These are phyloP conservation scores for Cucumis cinereus DNA, from an alignment of 306 rosid genomes.

Conservation along the genomic window DNA sequence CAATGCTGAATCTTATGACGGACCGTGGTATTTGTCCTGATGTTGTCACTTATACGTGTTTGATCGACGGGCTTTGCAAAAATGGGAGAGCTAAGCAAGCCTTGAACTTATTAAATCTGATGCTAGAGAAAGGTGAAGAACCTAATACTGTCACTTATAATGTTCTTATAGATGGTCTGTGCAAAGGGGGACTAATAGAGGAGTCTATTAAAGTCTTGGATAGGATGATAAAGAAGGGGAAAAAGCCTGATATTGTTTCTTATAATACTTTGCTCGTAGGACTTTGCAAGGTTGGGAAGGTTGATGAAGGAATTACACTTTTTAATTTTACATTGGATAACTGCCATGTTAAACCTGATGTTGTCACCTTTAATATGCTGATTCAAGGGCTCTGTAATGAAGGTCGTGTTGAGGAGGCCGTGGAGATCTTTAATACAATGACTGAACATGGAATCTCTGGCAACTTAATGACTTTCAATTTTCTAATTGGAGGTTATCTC, in stretches of 20 bases:
- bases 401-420: slow-evolving; percentile 31
- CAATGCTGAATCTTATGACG: slow-evolving; percentile 48
- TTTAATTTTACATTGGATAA: slow-evolving; percentile 28
- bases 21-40: slow-evolving; percentile 37
- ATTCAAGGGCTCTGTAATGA: slow-evolving; percentile 58
- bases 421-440: slow-evolving; percentile 42
- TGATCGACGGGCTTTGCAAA: slow-evolving; percentile 70
- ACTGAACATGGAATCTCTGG: slow-evolving; percentile 33
- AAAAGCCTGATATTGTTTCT: slow-evolving; percentile 55
- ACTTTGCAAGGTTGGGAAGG: slow-evolving; percentile 34
- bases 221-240: slow-evolving; percentile 50
- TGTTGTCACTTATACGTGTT: slow-evolving; percentile 42
- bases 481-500: slow-evolving; percentile 50
- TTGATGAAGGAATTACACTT: slow-evolving; percentile 53
- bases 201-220: slow-evolving; percentile 42
- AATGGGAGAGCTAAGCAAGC: slow-evolving; percentile 42
- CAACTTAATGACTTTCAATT: slow-evolving; percentile 40
- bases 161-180: slow-evolving; percentile 57
- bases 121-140: slow-evolving; percentile 46
- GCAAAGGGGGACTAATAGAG: slow-evolving; percentile 51
- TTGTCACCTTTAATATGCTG: slow-evolving; percentile 31
- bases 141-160: slow-evolving; percentile 53
- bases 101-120: slow-evolving; percentile 38
- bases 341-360: slow-evolving; percentile 38
- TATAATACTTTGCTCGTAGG: slow-evolving; percentile 56